Base-by-base conservation (phyloP, 352 stramenopile species). In the Globisporangium takayamanum region DNA sequence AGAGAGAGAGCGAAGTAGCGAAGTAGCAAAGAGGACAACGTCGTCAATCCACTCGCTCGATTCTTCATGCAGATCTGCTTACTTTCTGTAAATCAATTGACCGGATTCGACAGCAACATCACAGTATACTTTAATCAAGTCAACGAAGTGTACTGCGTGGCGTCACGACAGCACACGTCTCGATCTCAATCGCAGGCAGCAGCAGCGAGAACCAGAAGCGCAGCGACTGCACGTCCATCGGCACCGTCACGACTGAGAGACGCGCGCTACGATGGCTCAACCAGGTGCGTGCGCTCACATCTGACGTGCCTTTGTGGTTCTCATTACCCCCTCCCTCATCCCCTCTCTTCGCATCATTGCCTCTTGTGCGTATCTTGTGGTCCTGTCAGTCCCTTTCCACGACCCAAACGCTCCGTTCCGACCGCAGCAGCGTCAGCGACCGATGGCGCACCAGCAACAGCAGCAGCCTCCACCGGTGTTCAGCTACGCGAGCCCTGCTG, bases 381-480 rank as follows among this genome's bases (percentile, higher is more conserved):
- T 42, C 64, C 11, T 16, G 20, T 4, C 44, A 88, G 80, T 80
- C 5, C 75, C 76, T 5, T 88, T 88, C 61, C 73, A 71, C 50
- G 81, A 86, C 26, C 67, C 72, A 2, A 86, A 77, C 53, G 75
- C 66, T 41, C 69, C 72, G 28, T 78, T 69, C 60, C 70, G 52
- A 26, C 28, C 53, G 25, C 50, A 68, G 60, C 67, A 80, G 53
- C 76, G 68, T 14, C 74, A 80, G 68, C 70, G 71, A 1, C 70
- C 76, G 33, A 39, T 26, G 44, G 44, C 10, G 20, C 47, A 52
- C 49, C 20, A 50, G 47, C 22, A 22, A 22, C 22, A 22, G 22
- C 33, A 39, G 28, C 42, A 63, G n/a, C 73, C 60, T 61, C 73
- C 58, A 3, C 57, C 56, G 1, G 45, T 37, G 8, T 68, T 68